Evolutionary conservation across 768 basidiomycete genomes (phyloP).

Genomic region (Jaapia argillacea): DNA sequence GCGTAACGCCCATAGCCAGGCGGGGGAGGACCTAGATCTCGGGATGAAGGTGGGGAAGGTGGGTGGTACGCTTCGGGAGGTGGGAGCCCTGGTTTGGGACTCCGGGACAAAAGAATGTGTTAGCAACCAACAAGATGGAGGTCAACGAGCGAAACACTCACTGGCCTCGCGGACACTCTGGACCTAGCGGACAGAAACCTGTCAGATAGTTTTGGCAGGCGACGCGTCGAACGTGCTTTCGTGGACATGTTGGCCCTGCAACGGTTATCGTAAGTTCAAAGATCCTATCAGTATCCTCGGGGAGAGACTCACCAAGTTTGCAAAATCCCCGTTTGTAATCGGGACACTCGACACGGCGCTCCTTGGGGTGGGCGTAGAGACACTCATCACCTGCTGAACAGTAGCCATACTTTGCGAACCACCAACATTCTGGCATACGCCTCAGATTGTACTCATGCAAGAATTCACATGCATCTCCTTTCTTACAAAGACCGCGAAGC

Average conservation of each 20-base stretch:
- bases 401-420: constrained; percentile 97
- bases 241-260: constrained; percentile 75
- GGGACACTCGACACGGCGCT: constrained; percentile 85
- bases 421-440: constrained; percentile 99
- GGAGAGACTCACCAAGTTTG: constrained; percentile 60
- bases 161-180: constrained; percentile 86
- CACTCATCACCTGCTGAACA: constrained; percentile 97
- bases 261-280: constrained; percentile 5
- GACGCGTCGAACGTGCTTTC: constrained; percentile 88
- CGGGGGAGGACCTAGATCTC: constrained; percentile 83
- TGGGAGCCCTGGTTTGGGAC: constrained; percentile 72
- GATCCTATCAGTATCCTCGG: constrained; percentile 1
- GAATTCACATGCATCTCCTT: constrained; percentile 96
- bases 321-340: constrained; percentile 97
- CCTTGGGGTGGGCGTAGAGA: constrained; percentile 91
- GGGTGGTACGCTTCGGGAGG: constrained; percentile 67
- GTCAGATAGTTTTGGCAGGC: constrained; percentile 87
- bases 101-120: too few species aligned
- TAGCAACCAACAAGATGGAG: too few species aligned
- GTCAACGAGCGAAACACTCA: constrained; percentile 35
- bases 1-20: constrained; percentile 84
- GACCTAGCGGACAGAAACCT: constrained; percentile 87
- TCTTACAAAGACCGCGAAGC: constrained; percentile 96
- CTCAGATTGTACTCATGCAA: constrained; percentile 97
- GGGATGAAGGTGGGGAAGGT: constrained; percentile 62